Percentiles rank a stretch among this genome's conserved stretches.
These are phyloP conservation scores for Hymenoscyphus scutula DNA, from an alignment of 2,329 filamentous ascomycete species.

Conservation along the genomic window DNA sequence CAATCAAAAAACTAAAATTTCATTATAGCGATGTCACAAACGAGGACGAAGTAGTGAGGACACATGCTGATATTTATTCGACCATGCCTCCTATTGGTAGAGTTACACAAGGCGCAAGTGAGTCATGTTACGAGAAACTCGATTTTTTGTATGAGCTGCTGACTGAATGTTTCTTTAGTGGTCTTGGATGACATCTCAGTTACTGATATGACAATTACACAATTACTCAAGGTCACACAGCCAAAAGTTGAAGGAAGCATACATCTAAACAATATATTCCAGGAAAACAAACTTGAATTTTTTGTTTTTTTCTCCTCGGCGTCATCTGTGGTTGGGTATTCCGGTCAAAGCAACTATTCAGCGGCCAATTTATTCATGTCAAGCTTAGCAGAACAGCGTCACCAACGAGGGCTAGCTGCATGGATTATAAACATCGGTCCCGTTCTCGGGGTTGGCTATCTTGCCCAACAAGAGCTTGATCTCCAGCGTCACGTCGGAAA, in stretches of 20 bases:
- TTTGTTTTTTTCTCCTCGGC: conserved; percentile 43
- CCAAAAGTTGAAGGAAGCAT: conserved; percentile 40
- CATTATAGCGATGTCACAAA: not conserved
- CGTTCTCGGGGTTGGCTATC: conserved; percentile 43
- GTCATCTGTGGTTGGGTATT: conserved; percentile 36
- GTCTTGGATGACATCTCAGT: conserved; percentile 41
- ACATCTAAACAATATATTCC: conserved; percentile 37
- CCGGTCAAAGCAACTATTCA: conserved; percentile 39
- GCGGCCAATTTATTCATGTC: conserved; percentile 47
- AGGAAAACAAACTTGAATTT: conserved; percentile 39
- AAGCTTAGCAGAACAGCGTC: conserved; percentile 41
- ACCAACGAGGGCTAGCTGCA: conserved; percentile 42
- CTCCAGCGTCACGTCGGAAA: conserved; percentile 18
- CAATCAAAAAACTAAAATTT: not conserved
- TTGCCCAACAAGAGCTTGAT: conserved; percentile 31
- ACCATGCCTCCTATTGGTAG: conserved; percentile 41
- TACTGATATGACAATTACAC: conserved; percentile 31
- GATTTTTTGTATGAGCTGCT: too few relatives aligned
- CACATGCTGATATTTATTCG: conserved; percentile 61
- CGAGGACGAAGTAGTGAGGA: not conserved
- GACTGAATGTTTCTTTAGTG: conserved; percentile 26
- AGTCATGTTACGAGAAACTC: not conserved
- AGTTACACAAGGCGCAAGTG: conserved; percentile 41
- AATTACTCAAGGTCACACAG: conserved; percentile 27
- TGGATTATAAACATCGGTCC: conserved; percentile 52